Evolutionary conservation across 2,329 filamentous ascomycete species (phyloP).

Genomic region (Fusarium temperatum): DNA sequence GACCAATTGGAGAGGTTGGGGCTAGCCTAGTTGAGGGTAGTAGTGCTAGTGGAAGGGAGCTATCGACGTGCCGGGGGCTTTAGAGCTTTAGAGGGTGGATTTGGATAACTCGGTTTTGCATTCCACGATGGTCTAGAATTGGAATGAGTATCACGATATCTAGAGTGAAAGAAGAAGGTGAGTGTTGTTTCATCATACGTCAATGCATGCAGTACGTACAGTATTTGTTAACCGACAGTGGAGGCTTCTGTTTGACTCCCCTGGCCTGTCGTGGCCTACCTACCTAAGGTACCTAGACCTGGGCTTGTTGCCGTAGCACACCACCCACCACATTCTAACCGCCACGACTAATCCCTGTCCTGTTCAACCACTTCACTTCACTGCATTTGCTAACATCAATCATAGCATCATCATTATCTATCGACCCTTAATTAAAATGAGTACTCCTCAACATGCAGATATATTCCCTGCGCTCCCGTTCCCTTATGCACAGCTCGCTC

Average conservation of each 20-base stretch:
- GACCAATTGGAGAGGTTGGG: conserved; percentile 1
- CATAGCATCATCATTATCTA: background rate
- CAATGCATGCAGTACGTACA: background rate
- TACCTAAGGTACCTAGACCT: background rate
- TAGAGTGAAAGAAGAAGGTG: background rate
- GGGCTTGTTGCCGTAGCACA: background rate
- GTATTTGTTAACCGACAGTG: background rate
- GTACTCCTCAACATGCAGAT: conserved; percentile 69
- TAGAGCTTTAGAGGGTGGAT: background rate
- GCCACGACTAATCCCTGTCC: conserved; percentile 4
- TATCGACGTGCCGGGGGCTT: conserved; percentile 14
- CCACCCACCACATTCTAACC: background rate
- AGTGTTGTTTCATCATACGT: background rate
- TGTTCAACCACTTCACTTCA: background rate
- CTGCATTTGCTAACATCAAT: background rate
- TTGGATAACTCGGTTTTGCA: background rate
- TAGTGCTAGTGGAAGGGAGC: conserved; percentile 1
- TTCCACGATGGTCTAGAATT: conserved; percentile 24
- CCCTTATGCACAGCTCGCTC: conserved; percentile 72
- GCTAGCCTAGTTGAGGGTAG: conserved; percentile 2
- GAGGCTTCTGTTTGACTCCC: background rate
- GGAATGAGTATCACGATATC: background rate
- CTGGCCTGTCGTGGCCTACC: background rate
- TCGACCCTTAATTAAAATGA: conserved; percentile 52
- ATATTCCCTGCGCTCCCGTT: conserved; percentile 70